Percentiles rank a stretch among this genome's conserved stretches.
Conservation (phyloP, 2,329 filamentous ascomycete genomes). For the Claviceps humidiphila region DNA sequence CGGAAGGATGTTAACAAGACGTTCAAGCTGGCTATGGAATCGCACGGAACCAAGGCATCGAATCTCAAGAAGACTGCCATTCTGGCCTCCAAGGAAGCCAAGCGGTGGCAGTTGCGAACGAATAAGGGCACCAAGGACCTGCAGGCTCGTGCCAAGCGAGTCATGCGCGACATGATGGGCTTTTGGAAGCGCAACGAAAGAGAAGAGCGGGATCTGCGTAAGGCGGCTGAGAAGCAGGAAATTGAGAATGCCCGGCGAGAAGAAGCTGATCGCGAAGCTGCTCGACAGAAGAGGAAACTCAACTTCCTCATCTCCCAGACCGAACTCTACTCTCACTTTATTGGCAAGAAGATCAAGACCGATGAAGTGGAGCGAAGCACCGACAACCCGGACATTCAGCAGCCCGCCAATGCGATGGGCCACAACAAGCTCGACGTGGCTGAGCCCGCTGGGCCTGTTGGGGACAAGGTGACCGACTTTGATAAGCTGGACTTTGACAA, state of each 20-base stretch:
- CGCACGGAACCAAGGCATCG: constrained; percentile 75
- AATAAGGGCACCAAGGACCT: constrained; percentile 99
- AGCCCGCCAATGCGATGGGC: constrained; percentile 28
- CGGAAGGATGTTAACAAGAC: constrained; percentile 91
- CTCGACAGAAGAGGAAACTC: constrained; percentile 93
- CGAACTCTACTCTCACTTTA: constrained; percentile 97
- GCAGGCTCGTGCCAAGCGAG: constrained; percentile 89
- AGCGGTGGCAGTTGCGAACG: constrained; percentile 90
- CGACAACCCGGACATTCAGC: constrained; percentile 60
- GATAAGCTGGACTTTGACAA: constrained; percentile 92
- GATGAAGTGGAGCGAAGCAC: constrained; percentile 86
- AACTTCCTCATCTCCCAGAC: constrained; percentile 99
- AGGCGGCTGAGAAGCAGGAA: constrained; percentile 89
- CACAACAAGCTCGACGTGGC: constrained; percentile 35
- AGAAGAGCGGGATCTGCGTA: constrained; percentile 87
- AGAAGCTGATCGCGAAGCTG: constrained; percentile 93
- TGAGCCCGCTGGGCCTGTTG: constrained; percentile 40
- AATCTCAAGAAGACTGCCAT: constrained; percentile 97
- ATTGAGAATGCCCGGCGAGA: constrained; percentile 93
- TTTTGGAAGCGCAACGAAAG: constrained; percentile 99
- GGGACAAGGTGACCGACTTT: constrained; percentile 75
- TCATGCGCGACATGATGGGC: constrained; percentile 98
- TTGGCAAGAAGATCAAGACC: constrained; percentile 98
- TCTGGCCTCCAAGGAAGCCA: constrained; percentile 90
- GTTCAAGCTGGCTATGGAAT: constrained; percentile 74